These are phyloP conservation scores for Rutstroemia sp. DNA, from an alignment of 2,329 filamentous ascomycete species.

Conservation along the genomic window DNA sequence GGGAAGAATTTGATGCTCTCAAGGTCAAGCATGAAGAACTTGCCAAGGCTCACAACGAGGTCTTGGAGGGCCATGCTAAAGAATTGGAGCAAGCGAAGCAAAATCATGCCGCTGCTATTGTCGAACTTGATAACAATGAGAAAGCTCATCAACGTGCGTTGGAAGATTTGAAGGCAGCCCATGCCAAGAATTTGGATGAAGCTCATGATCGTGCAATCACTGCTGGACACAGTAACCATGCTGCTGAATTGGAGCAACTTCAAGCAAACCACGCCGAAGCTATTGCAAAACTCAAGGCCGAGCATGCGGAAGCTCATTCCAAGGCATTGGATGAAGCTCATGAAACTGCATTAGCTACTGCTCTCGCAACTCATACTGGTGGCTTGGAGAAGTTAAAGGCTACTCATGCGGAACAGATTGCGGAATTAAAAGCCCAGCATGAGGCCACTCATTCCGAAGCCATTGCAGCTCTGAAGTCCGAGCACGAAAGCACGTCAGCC, in stretches of 20 bases:
- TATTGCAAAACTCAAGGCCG: conserved; percentile 36
- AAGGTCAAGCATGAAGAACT: conserved; percentile 48
- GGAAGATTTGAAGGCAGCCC: conserved; percentile 47
- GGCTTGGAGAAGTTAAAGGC: conserved; percentile 48
- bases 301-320: conserved; percentile 41
- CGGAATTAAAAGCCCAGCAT: conserved; percentile 36
- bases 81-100: conserved; percentile 23
- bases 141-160: conserved; percentile 46
- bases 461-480: conserved; percentile 35
- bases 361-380: conserved; percentile 39
- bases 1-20: conserved; percentile 55
- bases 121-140: conserved; percentile 38
- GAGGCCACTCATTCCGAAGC: conserved; percentile 40
- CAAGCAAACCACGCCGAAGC: conserved; percentile 45
- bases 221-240: conserved; percentile 41
- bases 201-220: conserved; percentile 44
- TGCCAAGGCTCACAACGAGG: conserved; percentile 29
- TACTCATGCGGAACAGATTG: conserved; percentile 39
- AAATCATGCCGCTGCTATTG: conserved; percentile 24
- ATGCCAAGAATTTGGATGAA: conserved; percentile 51
- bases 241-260: conserved; percentile 45
- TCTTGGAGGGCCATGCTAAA: conserved; percentile 15
- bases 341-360: conserved; percentile 40
- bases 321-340: conserved; percentile 52
- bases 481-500: conserved; percentile 35